Base-by-base conservation (phyloP, 2,329 filamentous ascomycete genomes). In the Neurospora crassa region DNA sequence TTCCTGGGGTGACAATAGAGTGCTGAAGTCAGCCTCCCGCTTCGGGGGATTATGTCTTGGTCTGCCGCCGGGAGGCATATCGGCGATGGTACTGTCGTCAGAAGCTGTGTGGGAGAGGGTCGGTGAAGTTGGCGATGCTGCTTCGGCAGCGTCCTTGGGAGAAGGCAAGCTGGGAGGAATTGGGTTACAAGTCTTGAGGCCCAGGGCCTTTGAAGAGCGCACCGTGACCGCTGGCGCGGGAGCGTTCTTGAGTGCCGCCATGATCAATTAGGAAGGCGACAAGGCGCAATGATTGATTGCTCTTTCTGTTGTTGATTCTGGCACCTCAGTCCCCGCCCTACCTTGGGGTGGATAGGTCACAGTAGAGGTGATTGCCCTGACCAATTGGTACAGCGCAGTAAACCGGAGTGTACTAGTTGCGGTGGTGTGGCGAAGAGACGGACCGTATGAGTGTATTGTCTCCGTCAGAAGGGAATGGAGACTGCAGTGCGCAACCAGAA, bases 1-100 rank as follows among this genome's bases (percentile, higher is more conserved):
- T 76, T 89, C 86, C 1, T 82, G 79, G 5, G 78, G 67, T 24
- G 79, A 85, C 45, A 89, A 78, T 69, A 86, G 77, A 37, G 81
- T 81, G 69, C 83, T 87, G 73, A 89, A 75, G 73, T 89, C 86
- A 53, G 85, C 82, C 45, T 85, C 80, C 20, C 84, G 82, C 71
- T 82, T 83, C 71, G 79, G 77, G 53, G 77, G 76, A 68, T 74
- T 69, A 76, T 80, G 71, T 77, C 78, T 68, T 75, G 75, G 70
- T 75, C 78, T 74, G 68, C 80, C 78, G 68, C 81, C 80, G 70
- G 83, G 80, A 69, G 78, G 80, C 83, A 85, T 85, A 72, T 77
- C 76, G 10, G 71, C 40, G 37, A 67, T 37, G 41, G 10, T 34
- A 34, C 67, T 68, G 37, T 70, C 71, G 72, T 70, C 70, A 53